Base-by-base conservation (phyloP, 768 basidiomycete genomes). In the Suillus subalutaceus region DNA sequence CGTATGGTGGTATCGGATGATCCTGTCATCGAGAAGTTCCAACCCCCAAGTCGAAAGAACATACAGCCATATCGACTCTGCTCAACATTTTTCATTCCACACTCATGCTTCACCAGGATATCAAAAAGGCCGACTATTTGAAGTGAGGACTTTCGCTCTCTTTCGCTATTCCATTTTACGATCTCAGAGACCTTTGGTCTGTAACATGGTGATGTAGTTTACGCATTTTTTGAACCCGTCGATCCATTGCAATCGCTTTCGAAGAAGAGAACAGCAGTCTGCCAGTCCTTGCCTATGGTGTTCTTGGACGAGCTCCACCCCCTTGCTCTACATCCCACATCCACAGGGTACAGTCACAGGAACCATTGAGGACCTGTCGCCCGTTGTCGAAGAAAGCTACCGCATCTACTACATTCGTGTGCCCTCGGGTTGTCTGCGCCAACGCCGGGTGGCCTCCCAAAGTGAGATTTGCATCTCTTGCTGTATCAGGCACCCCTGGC, bases 301-400 rank as follows among this genome's bases (percentile, higher is more conserved):
- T 8, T 7, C 18, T 20, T 44, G 18, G 20, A 48, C 12, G 20
- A 46, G 9, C 20, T 6, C 10, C 46, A 48, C 20, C 44, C 30
- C 76, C 76, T 63, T 77, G 75, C 13, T 74, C 18, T 75, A 75
- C 87, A 73, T 91, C 89, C 90, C 89, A 92, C 56, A 91, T 86
- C 66, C 90, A 86, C 52, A 91, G 88, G 72, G 90, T 81, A 52
- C 84, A 84, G 74, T 87, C 86, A 2, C 94, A 93, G 0, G 92
- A 94, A 32, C 95, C 96, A 5, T 93, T 95, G 16, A 95, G 92
- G 71, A 97, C 90, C 71, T 91, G 84, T 8, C 88, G 83, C 6
- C 95, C 94, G 70, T 96, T 92, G 20, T 83, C 78, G 1, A 93
- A 92, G 78, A 96, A 97, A 7, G 16, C 52, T 26, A 26, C 9